Evolutionary conservation across 495 filamentous ascomycete genomes (phyloP).

Genomic region (Penicillium bialowiezense): DNA sequence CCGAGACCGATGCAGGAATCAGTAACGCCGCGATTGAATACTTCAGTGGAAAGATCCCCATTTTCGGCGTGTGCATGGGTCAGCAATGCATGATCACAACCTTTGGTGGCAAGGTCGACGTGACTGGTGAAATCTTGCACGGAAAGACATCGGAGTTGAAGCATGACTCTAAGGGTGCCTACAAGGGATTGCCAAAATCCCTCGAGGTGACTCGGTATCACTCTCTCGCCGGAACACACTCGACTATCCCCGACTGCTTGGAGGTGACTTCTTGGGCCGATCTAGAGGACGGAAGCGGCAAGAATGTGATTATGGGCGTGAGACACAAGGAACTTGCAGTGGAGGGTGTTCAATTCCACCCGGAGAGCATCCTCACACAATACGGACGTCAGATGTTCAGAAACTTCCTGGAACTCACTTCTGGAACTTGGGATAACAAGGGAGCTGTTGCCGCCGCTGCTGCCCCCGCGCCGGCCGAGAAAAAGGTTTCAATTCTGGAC

Average conservation of each 20-base stretch:
- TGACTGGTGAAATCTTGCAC: slow-evolving; percentile 93
- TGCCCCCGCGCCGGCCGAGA: slow-evolving; percentile 32
- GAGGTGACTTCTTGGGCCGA: slow-evolving; percentile 89
- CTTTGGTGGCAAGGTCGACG: slow-evolving; percentile 87
- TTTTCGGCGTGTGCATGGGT: slow-evolving; percentile 99
- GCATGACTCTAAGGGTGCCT: slow-evolving; percentile 88
- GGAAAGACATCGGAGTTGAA: slow-evolving; percentile 90
- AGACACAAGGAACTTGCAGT: slow-evolving; percentile 86
- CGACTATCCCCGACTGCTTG: slow-evolving; percentile 80
- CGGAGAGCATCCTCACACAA: slow-evolving; percentile 91
- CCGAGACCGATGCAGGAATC: slow-evolving; percentile 83
- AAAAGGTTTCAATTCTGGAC: slow-evolving; percentile 82
- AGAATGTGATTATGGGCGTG: slow-evolving; percentile 91
- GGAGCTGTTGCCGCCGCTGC: slow-evolving; percentile 15
- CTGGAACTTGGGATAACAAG: slow-evolving; percentile 83
- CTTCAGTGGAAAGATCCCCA: slow-evolving; percentile 92
- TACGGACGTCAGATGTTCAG: slow-evolving; percentile 84
- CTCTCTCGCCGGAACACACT: slow-evolving; percentile 89
- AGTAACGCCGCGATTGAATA: slow-evolving; percentile 86
- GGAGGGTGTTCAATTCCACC: slow-evolving; percentile 96
- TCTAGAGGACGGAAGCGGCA: slow-evolving; percentile 53
- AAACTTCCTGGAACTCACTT: slow-evolving; percentile 84
- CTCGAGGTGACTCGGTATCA: slow-evolving; percentile 93
- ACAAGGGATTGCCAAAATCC: slow-evolving; percentile 69
- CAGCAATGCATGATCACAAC: slow-evolving; percentile 95